Evolutionary conservation across 495 filamentous ascomycete species (phyloP), one percentile per base, ranked within the genome.

Genomic region (Penicillium bovifimosum): DNA sequence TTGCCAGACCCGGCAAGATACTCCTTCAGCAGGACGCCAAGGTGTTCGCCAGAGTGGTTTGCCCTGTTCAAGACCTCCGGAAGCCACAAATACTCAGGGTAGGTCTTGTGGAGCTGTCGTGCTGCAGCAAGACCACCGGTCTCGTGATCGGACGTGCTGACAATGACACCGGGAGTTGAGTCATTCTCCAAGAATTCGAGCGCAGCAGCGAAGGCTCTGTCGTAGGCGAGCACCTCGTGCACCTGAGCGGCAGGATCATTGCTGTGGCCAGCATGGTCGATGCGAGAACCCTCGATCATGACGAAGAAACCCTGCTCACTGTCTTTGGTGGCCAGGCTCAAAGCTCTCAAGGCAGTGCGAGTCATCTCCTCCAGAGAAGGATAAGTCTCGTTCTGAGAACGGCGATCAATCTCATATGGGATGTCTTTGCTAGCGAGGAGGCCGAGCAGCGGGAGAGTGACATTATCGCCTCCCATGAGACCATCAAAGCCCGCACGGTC

Each of bases 191-290:
- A 66, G 67, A 96, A 98, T 32, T 96, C 84, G 10, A 96, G 64
- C 0, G 96, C 90, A 7, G 80, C 79, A 38, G 84, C 73, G 68
- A 97, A 91, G 0, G 92, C 80, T 63, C 80, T 84, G 73, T 97
- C 93, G 55, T 96, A 97, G 33, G 87, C 91, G 6, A 96, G 73
- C 1, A 97, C 91, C 62, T 98, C 93, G 50, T 92, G 83, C 8
- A 97, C 93, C 64, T 97, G 95, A 0, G 95, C 91, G 9, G 87
- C 91, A 1, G 93, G 93, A 63, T 98, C 93, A 59, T 98, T 98
- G 47, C 81, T 83, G 61, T 98, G 93, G 10, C 91, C 95, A 2
- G 93, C 91, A 66, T 98, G 95, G 56, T 98, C 93, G 57, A 98
- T 97, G 29, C 95, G 79, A 58, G 87, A 91, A 5, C 93, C 93